A percentile compares a stretch with the other conserved stretches of the same genome.
phyloP scores from a whole-genome alignment of 1,139 yeast species.

The Kodamaea suecica region DNA sequence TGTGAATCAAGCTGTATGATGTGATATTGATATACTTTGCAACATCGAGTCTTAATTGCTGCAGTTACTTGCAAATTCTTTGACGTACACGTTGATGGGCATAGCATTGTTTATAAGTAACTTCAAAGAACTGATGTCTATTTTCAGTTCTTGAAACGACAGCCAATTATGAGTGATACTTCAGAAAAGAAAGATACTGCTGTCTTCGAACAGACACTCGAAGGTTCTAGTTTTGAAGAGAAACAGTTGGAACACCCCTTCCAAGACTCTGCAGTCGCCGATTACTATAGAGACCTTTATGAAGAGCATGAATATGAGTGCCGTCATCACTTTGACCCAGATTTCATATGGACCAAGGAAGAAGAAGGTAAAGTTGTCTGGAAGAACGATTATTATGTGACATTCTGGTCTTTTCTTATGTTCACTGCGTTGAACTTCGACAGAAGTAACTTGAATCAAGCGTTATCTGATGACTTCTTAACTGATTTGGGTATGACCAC shows the following conservation, averaged over 20 bases:
- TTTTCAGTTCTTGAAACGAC: too few relatives aligned
- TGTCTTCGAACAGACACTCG: background rate
- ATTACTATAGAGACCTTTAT: constrained; percentile 29
- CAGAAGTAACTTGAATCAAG: constrained; percentile 29
- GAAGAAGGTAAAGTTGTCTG: constrained; percentile 30
- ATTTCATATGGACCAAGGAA: constrained; percentile 31
- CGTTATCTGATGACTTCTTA: constrained; percentile 28
- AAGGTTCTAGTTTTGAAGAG: constrained; percentile 3
- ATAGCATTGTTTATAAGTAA: too few relatives aligned
- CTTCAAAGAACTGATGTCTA: too few relatives aligned
- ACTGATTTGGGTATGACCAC: constrained; percentile 27
- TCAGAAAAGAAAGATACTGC: background rate
- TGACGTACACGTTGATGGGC: too few relatives aligned
- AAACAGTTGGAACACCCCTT: constrained; percentile 20
- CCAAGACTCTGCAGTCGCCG: constrained; percentile 29
- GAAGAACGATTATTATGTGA: constrained; percentile 30
- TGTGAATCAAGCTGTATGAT: too few relatives aligned
- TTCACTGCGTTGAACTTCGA: constrained; percentile 33
- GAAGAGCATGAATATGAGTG: constrained; percentile 32
- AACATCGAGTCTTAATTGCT: too few relatives aligned
- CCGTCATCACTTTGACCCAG: constrained; percentile 32
- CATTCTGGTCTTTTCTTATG: constrained; percentile 30
- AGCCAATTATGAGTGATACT: background rate
- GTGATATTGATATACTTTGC: too few relatives aligned
- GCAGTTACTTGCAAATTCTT: too few relatives aligned